Conservation (phyloP, 176 grass and related monocot species). For the Aegilops umbellulata region DNA sequence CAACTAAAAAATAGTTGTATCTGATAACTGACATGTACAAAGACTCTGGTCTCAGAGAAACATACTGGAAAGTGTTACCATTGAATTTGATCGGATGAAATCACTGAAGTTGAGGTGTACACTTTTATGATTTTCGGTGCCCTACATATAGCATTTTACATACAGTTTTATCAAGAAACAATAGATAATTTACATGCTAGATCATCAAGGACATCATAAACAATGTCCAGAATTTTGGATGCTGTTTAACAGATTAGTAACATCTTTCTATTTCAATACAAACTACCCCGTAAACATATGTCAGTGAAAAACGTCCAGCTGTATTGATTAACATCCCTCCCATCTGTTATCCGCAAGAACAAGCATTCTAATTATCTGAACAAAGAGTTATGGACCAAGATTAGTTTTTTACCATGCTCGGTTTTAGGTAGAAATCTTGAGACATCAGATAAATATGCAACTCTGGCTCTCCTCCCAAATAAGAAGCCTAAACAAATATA, state of each 20-base stretch:
- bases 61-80: background rate
- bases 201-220: background rate
- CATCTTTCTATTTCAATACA: background rate
- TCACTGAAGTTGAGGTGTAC: background rate
- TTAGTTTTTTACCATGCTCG: constrained; percentile 42
- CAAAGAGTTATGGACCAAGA: background rate
- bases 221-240: background rate
- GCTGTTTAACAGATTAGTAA: background rate
- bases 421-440: constrained; percentile 70
- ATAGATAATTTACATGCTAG: background rate
- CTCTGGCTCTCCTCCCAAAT: constrained; percentile 62
- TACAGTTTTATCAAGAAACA: background rate
- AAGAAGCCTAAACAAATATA: constrained; percentile 88
- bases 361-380: background rate
- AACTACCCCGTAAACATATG: background rate
- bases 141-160: background rate
- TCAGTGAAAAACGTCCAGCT: background rate
- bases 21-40: background rate
- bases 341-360: background rate
- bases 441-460: constrained; percentile 91
- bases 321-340: background rate
- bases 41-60: background rate
- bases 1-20: background rate
- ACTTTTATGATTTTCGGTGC: background rate
- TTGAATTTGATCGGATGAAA: background rate